Percentiles rank a stretch among this genome's conserved stretches.
Conservation (phyloP, 495 filamentous ascomycete species). For the Neurospora sublineolata region DNA sequence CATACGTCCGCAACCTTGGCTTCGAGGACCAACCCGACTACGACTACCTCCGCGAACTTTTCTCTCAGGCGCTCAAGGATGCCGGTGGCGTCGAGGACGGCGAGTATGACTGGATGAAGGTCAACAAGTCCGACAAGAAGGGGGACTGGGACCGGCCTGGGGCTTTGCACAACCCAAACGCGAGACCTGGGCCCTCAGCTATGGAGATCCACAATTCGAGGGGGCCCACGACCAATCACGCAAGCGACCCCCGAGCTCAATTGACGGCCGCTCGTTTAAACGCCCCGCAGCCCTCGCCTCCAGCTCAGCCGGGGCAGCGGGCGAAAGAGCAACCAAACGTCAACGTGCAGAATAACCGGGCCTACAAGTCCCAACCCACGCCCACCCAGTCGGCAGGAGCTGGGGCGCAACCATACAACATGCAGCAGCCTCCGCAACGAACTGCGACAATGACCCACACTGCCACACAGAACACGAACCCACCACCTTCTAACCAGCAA, state of each 20-base stretch:
- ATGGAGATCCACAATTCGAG: conserved; percentile 59
- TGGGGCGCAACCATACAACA: conserved; percentile 38
- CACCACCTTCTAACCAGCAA: conserved; percentile 28
- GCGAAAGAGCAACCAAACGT: conserved; percentile 80
- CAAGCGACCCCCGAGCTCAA: conserved; percentile 40
- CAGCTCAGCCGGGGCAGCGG: conserved; percentile 57
- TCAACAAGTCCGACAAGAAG: conserved; percentile 92
- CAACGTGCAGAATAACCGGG: conserved; percentile 22
- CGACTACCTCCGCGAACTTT: conserved; percentile 90
- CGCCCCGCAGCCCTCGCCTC: conserved; percentile 83
- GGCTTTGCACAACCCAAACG: conserved; percentile 58
- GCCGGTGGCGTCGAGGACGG: conserved; percentile 93
- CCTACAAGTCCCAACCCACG: background rate
- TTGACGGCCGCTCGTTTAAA: conserved; percentile 90
- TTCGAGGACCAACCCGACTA: conserved; percentile 99
- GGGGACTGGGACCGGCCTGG: conserved; percentile 58
- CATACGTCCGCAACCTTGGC: conserved; percentile 91
- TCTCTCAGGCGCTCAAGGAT: conserved; percentile 93
- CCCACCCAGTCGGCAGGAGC: background rate
- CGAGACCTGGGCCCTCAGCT: conserved; percentile 60
- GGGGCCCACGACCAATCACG: conserved; percentile 49
- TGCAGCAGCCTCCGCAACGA: conserved; percentile 65
- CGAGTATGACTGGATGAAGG: conserved; percentile 99
- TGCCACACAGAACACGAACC: conserved; percentile 32
- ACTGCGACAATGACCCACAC: conserved; percentile 43